Evolutionary conservation across 306 rosid genomes (phyloP).

Genomic region (Purshia tridentata): DNA sequence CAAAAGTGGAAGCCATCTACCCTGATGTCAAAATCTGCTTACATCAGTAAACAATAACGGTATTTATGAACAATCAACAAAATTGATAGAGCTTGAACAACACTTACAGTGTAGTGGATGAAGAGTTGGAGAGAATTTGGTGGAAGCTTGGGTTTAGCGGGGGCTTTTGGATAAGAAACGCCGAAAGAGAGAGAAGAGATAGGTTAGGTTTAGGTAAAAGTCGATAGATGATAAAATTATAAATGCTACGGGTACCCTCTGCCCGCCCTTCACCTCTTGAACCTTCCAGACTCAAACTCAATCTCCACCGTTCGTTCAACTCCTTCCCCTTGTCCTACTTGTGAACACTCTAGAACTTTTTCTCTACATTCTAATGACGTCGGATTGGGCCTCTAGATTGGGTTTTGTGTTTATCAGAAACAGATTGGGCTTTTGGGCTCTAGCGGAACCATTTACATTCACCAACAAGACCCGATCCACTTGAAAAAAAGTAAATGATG

Average conservation of each 20-base stretch:
- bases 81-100: not conserved
- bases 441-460: too few species aligned
- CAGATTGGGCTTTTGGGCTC: too few species aligned
- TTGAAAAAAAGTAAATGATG: too few species aligned
- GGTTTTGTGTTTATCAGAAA: too few species aligned
- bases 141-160: constrained; percentile 2
- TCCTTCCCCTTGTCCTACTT: constrained; percentile 18
- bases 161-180: constrained; percentile 36
- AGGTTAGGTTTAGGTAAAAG: not conserved
- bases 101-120: constrained; percentile 23
- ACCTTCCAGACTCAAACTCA: constrained; percentile 18
- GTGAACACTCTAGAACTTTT: constrained; percentile 32
- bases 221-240: too few species aligned
- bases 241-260: not conserved
- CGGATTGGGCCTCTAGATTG: not conserved
- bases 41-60: not conserved
- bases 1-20: constrained; percentile 76
- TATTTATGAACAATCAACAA: not conserved
- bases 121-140: constrained; percentile 28
- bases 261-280: constrained; percentile 18
- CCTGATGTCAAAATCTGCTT: not conserved
- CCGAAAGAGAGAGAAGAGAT: not conserved
- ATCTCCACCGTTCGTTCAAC: constrained; percentile 36
- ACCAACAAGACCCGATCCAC: too few species aligned
- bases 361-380: not conserved